Evolutionary conservation across 495 filamentous ascomycete genomes (phyloP).

Genomic region (Hyaloscypha bicolor): DNA sequence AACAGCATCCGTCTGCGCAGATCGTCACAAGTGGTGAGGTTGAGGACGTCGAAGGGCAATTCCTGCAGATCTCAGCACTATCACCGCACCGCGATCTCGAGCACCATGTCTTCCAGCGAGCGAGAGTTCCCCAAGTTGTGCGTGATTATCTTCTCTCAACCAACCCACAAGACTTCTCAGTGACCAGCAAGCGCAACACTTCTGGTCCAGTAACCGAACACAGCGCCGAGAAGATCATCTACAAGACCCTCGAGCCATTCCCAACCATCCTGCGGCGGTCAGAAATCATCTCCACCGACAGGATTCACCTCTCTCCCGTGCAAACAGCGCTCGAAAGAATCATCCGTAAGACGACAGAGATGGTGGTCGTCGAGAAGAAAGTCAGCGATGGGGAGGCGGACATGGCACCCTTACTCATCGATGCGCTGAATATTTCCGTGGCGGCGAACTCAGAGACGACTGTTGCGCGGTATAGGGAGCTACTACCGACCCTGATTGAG

Average conservation of each 20-base stretch:
- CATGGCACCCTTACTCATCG: slow-evolving; percentile 60
- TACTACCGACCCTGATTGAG: slow-evolving; percentile 52
- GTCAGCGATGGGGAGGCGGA: slow-evolving; percentile 76
- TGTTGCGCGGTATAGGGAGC: slow-evolving; percentile 72
- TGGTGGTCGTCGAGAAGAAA: slow-evolving; percentile 71
- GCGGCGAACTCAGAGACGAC: slow-evolving; percentile 67
- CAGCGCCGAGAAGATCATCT: slow-evolving; percentile 84
- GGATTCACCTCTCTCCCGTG: slow-evolving; percentile 21
- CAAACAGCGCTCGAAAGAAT: slow-evolving; percentile 93
- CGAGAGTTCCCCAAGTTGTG: slow-evolving; percentile 78
- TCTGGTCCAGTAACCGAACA: slow-evolving; percentile 66
- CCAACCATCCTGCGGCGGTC: slow-evolving; percentile 89
- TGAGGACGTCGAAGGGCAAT: slow-evolving; percentile 91
- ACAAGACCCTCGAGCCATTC: slow-evolving; percentile 82
- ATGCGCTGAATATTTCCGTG: slow-evolving; percentile 73
- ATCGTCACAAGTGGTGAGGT: slow-evolving; percentile 71
- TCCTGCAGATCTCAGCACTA: slow-evolving; percentile 79
- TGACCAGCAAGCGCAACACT: slow-evolving; percentile 68
- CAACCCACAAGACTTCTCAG: slow-evolving; percentile 71
- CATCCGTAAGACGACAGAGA: slow-evolving; percentile 84
- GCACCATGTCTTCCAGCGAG: slow-evolving; percentile 87
- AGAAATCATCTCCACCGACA: slow-evolving; percentile 68
- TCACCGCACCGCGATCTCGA: slow-evolving; percentile 77
- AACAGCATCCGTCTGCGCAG: slow-evolving; percentile 86
- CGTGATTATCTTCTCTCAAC: slow-evolving; percentile 82